Base-by-base conservation (phyloP, 495 filamentous ascomycete genomes). In the Hyaloscypha hepaticicola region DNA sequence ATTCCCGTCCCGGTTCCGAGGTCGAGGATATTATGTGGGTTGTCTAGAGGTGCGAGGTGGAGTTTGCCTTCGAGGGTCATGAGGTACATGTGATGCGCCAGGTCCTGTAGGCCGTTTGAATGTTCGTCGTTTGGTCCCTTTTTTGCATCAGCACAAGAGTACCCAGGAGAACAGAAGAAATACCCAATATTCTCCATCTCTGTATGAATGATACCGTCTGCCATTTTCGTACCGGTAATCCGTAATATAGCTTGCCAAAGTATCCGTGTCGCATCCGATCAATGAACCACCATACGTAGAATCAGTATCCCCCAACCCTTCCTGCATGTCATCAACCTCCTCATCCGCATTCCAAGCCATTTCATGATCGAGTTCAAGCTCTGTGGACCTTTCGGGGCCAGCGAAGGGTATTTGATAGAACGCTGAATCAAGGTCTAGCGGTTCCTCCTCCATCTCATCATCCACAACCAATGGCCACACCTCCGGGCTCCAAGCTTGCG, bases 1-100 rank as follows among this genome's bases (percentile, higher is more conserved):
- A 78, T 75, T 52, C 77, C 80, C 60, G 78, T 80, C 5, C 88
- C 89, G 0, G 88, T 90, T 50, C 89, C 89, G 41, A 91, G 69
- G 67, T 92, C 89, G 11, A 91, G 77, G 24, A 88, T 82, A 60
- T 83, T 83, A 61, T 88, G 62, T 24, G 57, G 60, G 52, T 59
- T 63, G 24, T 73, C 77, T 19, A 91, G 75, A 6, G 89, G 89
- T 0, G 89, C 81, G 3, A 87, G 74, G 66, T 79, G 83, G 8
- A 88, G 76, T 49, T 79, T 79, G n/a, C 87, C 86, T 26, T 77
- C 79, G 2, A 88, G 73, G 19, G 86, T 70, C 29, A 83, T 71
- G 16, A 76, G 74, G 33, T 82, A 78, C 49, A 69, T 65, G n/a
- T 69, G 66, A 66, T 87, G 81, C 51, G 59, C 66, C 16, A 69